Evolutionary conservation across 805 yeast species (phyloP).

Genomic region (Starmerella stigmatis): DNA sequence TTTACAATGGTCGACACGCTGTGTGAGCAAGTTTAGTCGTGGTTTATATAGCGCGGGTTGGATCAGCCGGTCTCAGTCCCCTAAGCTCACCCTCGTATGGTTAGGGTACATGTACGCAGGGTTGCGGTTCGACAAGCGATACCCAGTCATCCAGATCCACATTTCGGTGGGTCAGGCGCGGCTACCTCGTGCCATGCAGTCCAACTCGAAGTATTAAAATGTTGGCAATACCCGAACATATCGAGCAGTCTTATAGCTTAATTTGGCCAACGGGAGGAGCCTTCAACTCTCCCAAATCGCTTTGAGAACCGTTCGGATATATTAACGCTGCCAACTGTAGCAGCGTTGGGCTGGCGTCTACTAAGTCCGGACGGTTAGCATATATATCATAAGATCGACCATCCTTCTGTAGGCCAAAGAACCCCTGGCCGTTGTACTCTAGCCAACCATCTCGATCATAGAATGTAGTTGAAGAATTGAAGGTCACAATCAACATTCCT

Average conservation of each 20-base stretch:
- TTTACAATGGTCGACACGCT: too few species aligned
- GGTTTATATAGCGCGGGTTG: too few species aligned
- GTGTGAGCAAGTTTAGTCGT: too few species aligned
- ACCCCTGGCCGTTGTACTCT: conserved; percentile 12
- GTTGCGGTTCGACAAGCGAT: too few species aligned
- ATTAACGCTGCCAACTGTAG: conserved; percentile 17
- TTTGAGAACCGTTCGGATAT: conserved; percentile 10
- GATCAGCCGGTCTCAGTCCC: too few species aligned
- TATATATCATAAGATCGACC: conserved; percentile 11
- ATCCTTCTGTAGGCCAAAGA: conserved; percentile 13
- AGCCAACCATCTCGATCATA: conserved; percentile 19
- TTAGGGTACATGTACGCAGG: too few species aligned
- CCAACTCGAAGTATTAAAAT: too few species aligned
- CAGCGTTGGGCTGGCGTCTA: conserved; percentile 13
- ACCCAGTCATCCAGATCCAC: too few species aligned
- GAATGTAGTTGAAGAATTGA: conserved; percentile 10
- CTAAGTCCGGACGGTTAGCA: conserved; percentile 11
- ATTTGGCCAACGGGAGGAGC: background rate
- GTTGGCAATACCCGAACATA: too few species aligned
- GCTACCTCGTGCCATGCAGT: too few species aligned
- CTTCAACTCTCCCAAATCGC: background rate
- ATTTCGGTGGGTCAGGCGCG: too few species aligned
- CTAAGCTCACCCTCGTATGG: too few species aligned
- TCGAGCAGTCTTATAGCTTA: background rate
- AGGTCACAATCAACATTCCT: conserved; percentile 15